Base-by-base conservation (phyloP, 2,329 filamentous ascomycete genomes). In the Rhytidhysteron rufulum region DNA sequence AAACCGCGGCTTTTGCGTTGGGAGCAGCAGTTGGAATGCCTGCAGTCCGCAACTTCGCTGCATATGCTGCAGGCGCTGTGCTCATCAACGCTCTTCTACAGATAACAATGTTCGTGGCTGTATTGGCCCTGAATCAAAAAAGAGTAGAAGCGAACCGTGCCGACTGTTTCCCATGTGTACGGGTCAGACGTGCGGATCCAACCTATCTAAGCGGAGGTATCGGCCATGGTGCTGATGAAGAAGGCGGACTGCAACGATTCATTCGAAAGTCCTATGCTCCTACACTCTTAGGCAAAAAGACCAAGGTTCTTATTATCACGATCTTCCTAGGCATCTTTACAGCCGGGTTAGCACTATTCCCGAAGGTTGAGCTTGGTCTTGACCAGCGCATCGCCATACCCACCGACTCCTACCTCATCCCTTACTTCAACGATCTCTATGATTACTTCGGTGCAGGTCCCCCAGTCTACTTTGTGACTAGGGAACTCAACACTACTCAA, bases 21-120 rank as follows among this genome's bases (percentile, higher is more conserved):
- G 93, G 93, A 10, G 86, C 88, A 31, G 91, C 93, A 45, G 94
- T 96, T 5, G 90, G 90, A 35, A 98, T 98, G 93, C 93, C 94
- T 13, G 93, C 93, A 2, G 94, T 98, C 31, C 82, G 89, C 47
- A 98, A 98, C 66, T 98, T 98, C 67, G 94, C 93, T 13, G 83
- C 91, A 3, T 98, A 98, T 61, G 93, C 93, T 10, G 90, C 93
- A 2, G 93, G 93, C 37, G 93, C 93, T 9, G 93, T 98, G 9
- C 83, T 97, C 54, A 91, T 98, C 74, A 98, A 98, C 60, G 94
- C 94, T 0, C 64, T 97, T n/a, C 72, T 98, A 5, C 93, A 98
- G 64, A 85, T 97, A 51, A 98, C 94, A 1, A 91, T 97, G 82
- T 98, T 98, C 59, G 79, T 96, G 29, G 91, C 94, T 1, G 85